Percentiles rank a stretch among this genome's conserved stretches.
Conservation (phyloP, 352 stramenopile species). For the Aphanomyces cochlioides region DNA sequence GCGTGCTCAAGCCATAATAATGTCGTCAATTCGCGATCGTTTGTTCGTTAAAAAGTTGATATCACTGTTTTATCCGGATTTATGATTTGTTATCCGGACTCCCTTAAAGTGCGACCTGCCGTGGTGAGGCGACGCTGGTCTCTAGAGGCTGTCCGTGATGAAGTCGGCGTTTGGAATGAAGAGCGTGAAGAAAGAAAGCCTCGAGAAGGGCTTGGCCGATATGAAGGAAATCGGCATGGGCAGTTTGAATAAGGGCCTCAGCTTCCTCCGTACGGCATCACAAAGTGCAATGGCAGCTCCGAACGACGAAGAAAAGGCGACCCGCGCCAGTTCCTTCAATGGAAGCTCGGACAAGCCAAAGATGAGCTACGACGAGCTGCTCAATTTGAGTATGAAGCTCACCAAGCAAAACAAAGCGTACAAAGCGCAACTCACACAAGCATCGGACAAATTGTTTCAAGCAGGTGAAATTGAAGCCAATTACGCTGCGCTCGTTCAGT, state of each 20-base stretch:
- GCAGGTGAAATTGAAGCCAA: constrained; percentile 44
- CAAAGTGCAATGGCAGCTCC: constrained; percentile 18
- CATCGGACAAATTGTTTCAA: constrained; percentile 26
- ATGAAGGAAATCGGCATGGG: constrained; percentile 81
- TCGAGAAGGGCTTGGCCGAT: constrained; percentile 53
- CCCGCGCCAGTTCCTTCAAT: constrained; percentile 30
- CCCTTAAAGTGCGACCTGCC: constrained; percentile 6
- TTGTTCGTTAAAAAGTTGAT: no score
- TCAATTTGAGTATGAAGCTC: constrained; percentile 84
- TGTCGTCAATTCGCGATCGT: no score
- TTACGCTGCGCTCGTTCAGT: constrained; percentile 43
- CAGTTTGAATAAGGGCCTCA: constrained; percentile 68
- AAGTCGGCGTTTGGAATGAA: constrained; percentile 27
- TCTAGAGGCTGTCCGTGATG: background rate
- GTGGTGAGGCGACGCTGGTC: background rate
- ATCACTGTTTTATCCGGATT: background rate
- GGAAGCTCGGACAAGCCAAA: constrained; percentile 32
- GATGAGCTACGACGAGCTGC: constrained; percentile 79
- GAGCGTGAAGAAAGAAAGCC: constrained; percentile 80
- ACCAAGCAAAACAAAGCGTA: constrained; percentile 86
- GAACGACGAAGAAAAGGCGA: constrained; percentile 10
- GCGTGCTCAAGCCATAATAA: background rate
- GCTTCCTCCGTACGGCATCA: constrained; percentile 55
- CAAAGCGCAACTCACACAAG: constrained; percentile 57
- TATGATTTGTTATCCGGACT: background rate